Base-by-base conservation (phyloP, 1,284 basidiomycete species). In the Pseudozyma pruni region DNA sequence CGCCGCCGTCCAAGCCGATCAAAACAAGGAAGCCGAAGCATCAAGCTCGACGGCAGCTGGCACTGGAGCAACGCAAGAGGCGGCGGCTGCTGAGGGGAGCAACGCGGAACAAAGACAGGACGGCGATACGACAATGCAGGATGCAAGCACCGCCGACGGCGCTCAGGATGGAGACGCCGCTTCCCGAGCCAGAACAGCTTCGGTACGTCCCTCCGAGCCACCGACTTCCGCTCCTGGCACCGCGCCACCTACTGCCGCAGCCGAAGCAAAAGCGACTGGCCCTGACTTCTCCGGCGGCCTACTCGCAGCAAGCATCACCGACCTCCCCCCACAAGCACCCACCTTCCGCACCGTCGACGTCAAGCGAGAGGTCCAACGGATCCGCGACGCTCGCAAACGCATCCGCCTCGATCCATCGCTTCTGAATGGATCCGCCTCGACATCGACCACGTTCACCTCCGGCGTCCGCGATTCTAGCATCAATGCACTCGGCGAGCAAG, bases 271-370 rank as follows among this genome's bases (percentile, higher is more conserved):
- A 14, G 11, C 62, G 2, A 31, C 48, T 11, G 63, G 58, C 19
- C 55, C 64, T 1, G 66, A 63, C 50, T 68, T 57, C 29, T 64
- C 69, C 13, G 62, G 58, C 0, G 78, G 70, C 9, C 60, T 81
- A n/a, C 58, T 76, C 11, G 74, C 88, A 9, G 91, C 93, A 0
- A 85, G 88, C n/a, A 85, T 89, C 51, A 81, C 87, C 19, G 93
- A 96, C 59, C 84, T 94, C 33, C 87, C 88, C 3, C 93, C 93
- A 2, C 80, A 79, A 54, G 91, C 93, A 0, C 86, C 89, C 1
- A 86, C 88, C 2, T 97, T 97, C 85, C 90, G 90, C 74, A 90
- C 90, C 1, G 85, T 91, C 2, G 96, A 99, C 80, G 88, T 98
- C 22, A 90, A 91, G 80, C 87, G 94, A 47, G 96, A 98, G 83